Conservation (phyloP, 1,284 basidiomycete species). For the Rhodofomes roseus region DNA sequence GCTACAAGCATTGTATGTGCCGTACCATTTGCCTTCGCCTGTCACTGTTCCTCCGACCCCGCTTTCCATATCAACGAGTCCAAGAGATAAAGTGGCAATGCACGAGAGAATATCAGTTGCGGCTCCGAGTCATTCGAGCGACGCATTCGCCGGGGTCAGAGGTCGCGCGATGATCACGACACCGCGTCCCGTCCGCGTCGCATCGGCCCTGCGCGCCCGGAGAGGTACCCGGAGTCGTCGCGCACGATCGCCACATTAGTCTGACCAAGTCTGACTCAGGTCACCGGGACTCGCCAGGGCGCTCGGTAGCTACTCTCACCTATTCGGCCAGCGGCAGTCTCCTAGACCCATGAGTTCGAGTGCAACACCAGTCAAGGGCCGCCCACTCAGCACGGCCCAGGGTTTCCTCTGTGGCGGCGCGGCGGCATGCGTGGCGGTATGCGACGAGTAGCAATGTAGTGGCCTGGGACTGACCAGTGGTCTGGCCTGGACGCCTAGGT, state of each 20-base stretch:
- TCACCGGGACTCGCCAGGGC: background rate
- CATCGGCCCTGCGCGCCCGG: background rate
- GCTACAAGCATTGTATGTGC: no score
- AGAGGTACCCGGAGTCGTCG: no score
- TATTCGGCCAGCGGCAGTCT: background rate
- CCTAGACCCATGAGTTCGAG: slow-evolving; percentile 15
- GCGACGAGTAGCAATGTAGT: background rate
- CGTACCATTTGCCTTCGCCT: no score
- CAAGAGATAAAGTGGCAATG: no score
- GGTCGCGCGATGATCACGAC: background rate
- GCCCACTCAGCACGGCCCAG: slow-evolving; percentile 62
- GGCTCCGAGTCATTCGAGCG: no score
- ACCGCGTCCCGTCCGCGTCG: background rate
- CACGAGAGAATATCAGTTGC: no score
- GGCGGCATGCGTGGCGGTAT: slow-evolving; percentile 85
- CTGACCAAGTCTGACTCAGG: background rate
- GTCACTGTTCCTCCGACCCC: no score
- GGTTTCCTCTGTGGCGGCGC: slow-evolving; percentile 84
- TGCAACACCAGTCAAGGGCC: slow-evolving; percentile 10
- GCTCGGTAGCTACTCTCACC: background rate
- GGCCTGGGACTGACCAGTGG: background rate
- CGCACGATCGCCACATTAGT: background rate
- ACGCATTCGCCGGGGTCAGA: no score
- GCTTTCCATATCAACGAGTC: no score
- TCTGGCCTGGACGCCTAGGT: slow-evolving; percentile 44